Conservation (phyloP, 306 rosid genomes). For the Prosopis cineraria region DNA sequence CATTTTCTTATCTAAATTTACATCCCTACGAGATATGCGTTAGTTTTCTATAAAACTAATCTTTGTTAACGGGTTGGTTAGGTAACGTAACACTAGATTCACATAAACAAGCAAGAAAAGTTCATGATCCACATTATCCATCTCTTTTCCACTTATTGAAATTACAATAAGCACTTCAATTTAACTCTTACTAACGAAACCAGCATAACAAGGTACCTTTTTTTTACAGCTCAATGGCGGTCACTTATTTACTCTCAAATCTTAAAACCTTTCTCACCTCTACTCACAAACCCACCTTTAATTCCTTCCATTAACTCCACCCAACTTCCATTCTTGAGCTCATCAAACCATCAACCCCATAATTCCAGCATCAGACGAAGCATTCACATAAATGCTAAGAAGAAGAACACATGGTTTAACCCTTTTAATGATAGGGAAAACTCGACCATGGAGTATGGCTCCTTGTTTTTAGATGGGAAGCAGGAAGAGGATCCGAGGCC, state of each 20-base stretch:
- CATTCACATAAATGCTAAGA: conserved; percentile 44
- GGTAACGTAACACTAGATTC: neutral
- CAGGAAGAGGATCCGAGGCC: too few relatives aligned
- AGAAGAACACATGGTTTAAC: conserved; percentile 81
- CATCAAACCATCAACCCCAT: too few relatives aligned
- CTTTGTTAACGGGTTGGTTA: neutral
- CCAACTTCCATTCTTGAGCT: too few relatives aligned
- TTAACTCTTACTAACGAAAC: neutral
- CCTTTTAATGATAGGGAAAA: conserved; percentile 78
- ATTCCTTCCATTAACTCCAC: too few relatives aligned
- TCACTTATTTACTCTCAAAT: conserved; percentile 52
- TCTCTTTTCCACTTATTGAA: conserved; percentile 67
- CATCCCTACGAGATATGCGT: too few relatives aligned
- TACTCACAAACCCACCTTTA: conserved; percentile 58
- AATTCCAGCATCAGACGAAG: conserved; percentile 34
- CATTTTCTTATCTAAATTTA: too few relatives aligned
- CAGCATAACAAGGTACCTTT: neutral
- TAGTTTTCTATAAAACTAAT: too few relatives aligned
- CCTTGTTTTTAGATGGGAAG: conserved; percentile 67
- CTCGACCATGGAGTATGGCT: conserved; percentile 69
- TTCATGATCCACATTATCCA: conserved; percentile 90
- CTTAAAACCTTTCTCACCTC: conserved; percentile 60
- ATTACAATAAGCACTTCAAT: neutral
- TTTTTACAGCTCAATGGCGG: too few relatives aligned
- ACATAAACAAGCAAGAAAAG: too few relatives aligned